These are phyloP conservation scores for Trichocladium antarcticum DNA, from an alignment of 495 filamentous ascomycete species.

Conservation along the genomic window DNA sequence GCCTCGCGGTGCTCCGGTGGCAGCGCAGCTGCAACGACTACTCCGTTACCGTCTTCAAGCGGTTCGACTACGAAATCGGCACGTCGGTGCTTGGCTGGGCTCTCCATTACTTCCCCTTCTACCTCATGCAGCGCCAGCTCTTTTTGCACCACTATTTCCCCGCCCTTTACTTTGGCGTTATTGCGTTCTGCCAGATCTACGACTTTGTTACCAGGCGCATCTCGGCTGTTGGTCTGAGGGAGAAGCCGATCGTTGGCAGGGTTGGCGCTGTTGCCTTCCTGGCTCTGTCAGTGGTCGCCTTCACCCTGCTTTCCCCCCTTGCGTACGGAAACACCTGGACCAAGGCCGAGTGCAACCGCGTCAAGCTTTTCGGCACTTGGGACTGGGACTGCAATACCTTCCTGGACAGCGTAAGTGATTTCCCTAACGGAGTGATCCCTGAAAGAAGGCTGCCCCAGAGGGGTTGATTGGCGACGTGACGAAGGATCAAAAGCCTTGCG, in stretches of 20 bases:
- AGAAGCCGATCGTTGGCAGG: constrained; percentile 64
- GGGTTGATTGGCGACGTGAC: too few relatives aligned
- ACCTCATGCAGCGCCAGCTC: constrained; percentile 84
- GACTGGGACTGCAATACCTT: constrained; percentile 97
- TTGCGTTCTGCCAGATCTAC: constrained; percentile 75
- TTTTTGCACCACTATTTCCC: constrained; percentile 90
- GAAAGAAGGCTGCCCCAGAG: constrained; percentile 23
- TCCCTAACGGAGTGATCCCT: constrained; percentile 25
- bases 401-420: constrained; percentile 64
- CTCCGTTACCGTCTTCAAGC: constrained; percentile 65
- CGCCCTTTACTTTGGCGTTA: constrained; percentile 87
- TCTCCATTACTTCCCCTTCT: constrained; percentile 97
- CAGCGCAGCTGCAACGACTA: constrained; percentile 88
- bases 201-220: constrained; percentile 72
- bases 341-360: constrained; percentile 64
- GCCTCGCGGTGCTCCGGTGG: constrained; percentile 79
- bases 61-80: constrained; percentile 95
- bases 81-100: constrained; percentile 83
- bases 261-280: constrained; percentile 58
- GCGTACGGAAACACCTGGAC: constrained; percentile 95
- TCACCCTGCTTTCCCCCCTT: constrained; percentile 73
- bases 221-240: constrained; percentile 51
- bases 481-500: too few relatives aligned
- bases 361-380: constrained; percentile 83
- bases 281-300: constrained; percentile 58